phyloP scores from a whole-genome alignment of 768 basidiomycete species.

The Clavulina sp. region DNA sequence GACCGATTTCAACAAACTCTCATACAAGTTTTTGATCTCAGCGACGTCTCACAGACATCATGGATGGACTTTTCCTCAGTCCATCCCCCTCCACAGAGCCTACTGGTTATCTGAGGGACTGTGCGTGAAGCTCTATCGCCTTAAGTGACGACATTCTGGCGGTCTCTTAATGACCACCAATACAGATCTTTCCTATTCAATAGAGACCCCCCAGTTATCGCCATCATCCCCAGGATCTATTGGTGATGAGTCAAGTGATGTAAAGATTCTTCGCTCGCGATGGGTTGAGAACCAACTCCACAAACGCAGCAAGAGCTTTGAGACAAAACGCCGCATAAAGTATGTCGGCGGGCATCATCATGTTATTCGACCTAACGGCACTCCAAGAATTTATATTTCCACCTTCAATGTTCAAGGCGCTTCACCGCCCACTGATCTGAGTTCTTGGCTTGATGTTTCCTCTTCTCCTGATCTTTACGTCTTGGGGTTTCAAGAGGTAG shows the following conservation, averaged over 20 bases:
- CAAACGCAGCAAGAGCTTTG: constrained; percentile 9
- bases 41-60: no score
- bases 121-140: no score
- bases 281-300: constrained; percentile 33
- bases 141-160: no score
- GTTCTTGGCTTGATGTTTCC: constrained; percentile 33
- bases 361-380: background rate
- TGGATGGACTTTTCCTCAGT: no score
- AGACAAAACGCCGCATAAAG: constrained; percentile 9
- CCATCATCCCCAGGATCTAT: no score
- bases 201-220: no score
- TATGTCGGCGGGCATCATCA: constrained; percentile 1
- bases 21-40: no score
- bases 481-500: constrained; percentile 68
- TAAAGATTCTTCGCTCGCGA: constrained; percentile 39
- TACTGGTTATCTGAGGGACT: no score
- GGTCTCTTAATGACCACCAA: no score
- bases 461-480: constrained; percentile 46
- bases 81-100: no score
- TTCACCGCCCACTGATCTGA: constrained; percentile 52
- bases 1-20: no score
- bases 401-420: constrained; percentile 80
- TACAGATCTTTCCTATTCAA: no score
- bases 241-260: constrained; percentile 43
- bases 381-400: constrained; percentile 42